phyloP scores from a whole-genome alignment of 176 grass and related monocot species.

The Cenchrus fungigraminus region DNA sequence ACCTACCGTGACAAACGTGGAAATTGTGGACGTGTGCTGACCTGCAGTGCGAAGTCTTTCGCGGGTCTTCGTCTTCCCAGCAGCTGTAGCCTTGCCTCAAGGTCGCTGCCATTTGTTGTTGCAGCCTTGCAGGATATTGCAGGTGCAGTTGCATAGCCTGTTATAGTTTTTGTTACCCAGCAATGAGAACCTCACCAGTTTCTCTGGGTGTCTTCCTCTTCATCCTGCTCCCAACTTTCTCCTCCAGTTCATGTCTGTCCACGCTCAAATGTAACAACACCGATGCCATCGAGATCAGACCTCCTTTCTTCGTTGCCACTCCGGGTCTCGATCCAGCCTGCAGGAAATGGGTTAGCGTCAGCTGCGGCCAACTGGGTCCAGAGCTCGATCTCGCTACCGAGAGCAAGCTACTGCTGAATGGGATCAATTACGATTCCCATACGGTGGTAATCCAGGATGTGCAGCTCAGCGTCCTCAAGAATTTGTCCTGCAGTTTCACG shows the following conservation, averaged over 20 bases:
- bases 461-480: not conserved
- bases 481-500: not conserved
- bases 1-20: not conserved
- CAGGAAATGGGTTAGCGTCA: not conserved
- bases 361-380: not conserved
- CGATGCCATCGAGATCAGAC: not conserved
- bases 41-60: not conserved
- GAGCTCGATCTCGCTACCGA: not conserved
- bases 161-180: not conserved
- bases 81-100: not conserved
- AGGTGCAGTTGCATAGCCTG: not conserved
- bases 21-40: not conserved
- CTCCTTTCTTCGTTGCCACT: conserved; percentile 6
- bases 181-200: not conserved
- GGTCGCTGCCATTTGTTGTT: not conserved
- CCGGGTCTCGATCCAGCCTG: not conserved
- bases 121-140: not conserved
- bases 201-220: not conserved
- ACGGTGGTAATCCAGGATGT: not conserved
- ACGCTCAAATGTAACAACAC: not conserved
- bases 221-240: not conserved
- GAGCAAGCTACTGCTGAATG: conserved; percentile 1
- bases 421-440: not conserved
- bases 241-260: not conserved
- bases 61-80: not conserved